phyloP scores from a whole-genome alignment of 1,139 yeast species.

The Geotrichum cucujoidarum region DNA sequence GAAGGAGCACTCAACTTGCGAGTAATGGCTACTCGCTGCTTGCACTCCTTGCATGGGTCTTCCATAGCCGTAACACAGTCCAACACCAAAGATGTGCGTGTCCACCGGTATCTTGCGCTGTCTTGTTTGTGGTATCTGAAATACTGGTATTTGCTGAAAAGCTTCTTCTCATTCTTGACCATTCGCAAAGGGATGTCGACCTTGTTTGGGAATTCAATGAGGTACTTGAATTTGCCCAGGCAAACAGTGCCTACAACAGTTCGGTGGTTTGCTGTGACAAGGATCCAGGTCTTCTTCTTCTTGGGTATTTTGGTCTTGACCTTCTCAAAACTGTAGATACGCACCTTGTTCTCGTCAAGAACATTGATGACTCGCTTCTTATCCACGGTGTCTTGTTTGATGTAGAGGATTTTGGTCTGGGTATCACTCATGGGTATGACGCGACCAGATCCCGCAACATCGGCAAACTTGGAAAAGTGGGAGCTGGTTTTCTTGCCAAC shows the following conservation, averaged over 20 bases:
- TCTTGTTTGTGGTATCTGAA: conserved; percentile 15
- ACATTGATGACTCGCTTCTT: conserved; percentile 16
- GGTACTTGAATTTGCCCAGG: conserved; percentile 6
- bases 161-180: conserved; percentile 14
- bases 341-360: conserved; percentile 16
- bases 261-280: conserved; percentile 12
- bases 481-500: conserved; percentile 5
- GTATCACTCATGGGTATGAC: conserved; percentile 16
- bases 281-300: conserved; percentile 12
- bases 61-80: conserved; percentile 16
- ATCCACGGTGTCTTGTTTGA: conserved; percentile 12
- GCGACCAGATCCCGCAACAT: conserved; percentile 13
- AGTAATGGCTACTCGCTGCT: conserved; percentile 17
- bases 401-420: conserved; percentile 11
- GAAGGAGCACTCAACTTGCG: conserved; percentile 10
- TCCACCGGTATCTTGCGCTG: conserved; percentile 15
- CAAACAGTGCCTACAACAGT: conserved; percentile 14
- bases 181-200: conserved; percentile 13
- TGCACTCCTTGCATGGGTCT: conserved; percentile 10
- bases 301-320: conserved; percentile 4
- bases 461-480: conserved; percentile 10
- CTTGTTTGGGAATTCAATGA: conserved; percentile 17
- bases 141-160: conserved; percentile 11
- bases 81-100: conserved; percentile 10
- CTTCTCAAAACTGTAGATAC: conserved; percentile 16